Percentiles rank a stretch among this genome's conserved stretches.
Conservation (phyloP, 2,329 filamentous ascomycete species). For the Chrysoporthe puriensis region DNA sequence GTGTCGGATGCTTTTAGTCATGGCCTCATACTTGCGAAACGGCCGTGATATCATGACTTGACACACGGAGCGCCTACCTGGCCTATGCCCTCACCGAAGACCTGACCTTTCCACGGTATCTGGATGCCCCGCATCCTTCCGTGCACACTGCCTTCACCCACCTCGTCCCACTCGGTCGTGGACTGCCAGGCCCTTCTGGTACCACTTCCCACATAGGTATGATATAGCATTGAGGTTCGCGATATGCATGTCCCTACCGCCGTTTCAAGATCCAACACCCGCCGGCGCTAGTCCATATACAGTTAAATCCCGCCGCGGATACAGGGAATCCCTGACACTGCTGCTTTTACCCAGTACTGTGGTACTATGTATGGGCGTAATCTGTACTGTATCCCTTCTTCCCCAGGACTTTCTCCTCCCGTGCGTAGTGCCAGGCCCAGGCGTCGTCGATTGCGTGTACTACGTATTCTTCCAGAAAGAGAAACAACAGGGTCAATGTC, state of each 20-base stretch:
- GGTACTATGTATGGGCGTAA: too few species aligned
- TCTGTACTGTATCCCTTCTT: not conserved
- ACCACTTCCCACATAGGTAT: not conserved
- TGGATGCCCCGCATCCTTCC: not conserved
- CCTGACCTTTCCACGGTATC: not conserved
- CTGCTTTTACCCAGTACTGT: too few species aligned
- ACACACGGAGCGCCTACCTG: not conserved
- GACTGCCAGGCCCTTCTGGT: not conserved
- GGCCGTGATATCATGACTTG: constrained; percentile 4
- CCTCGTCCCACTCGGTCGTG: not conserved
- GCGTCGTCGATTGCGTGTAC: not conserved
- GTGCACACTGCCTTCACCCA: not conserved
- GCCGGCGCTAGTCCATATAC: not conserved
- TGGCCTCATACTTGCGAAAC: constrained; percentile 11
- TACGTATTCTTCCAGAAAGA: not conserved
- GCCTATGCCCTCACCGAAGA: not conserved
- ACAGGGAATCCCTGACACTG: not conserved
- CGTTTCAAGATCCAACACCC: constrained; percentile 11
- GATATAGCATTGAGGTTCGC: constrained; percentile 15
- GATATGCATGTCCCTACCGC: constrained; percentile 5
- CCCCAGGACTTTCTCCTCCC: not conserved
- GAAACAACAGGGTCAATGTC: not conserved
- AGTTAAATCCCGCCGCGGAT: constrained; percentile 9
- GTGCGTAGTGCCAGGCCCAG: not conserved
- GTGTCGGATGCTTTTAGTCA: constrained; percentile 5